These are phyloP conservation scores for Drechmeria coniospora DNA, from an alignment of 2,329 filamentous ascomycete species.

Conservation along the genomic window DNA sequence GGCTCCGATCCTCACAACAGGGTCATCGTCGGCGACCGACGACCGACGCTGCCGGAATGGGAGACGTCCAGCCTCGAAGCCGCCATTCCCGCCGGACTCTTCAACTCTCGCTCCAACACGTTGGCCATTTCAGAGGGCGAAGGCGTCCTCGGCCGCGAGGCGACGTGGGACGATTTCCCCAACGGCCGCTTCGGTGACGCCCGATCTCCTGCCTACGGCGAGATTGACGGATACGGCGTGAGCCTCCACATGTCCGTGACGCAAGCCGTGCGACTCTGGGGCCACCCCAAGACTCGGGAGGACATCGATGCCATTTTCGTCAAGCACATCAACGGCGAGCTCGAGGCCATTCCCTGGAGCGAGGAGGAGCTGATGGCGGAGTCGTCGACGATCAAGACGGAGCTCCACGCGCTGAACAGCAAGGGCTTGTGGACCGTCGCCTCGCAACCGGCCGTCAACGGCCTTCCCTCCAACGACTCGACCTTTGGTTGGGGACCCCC, in stretches of 20 bases:
- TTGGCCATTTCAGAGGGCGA: conserved; percentile 90
- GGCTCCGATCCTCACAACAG: conserved; percentile 79
- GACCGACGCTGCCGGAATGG: conserved; percentile 43
- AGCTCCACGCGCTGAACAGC: conserved; percentile 61
- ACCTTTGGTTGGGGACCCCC: conserved; percentile 89
- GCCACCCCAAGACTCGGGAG: conserved; percentile 48
- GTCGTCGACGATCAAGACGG: conserved; percentile 62
- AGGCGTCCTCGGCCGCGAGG: conserved; percentile 76
- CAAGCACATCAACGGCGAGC: conserved; percentile 62
- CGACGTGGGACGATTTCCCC: conserved; percentile 97
- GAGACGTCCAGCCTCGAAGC: conserved; percentile 67
- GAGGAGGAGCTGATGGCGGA: conserved; percentile 78
- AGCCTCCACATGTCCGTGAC: conserved; percentile 80
- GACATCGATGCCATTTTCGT: conserved; percentile 75
- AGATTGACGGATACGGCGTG: conserved; percentile 97
- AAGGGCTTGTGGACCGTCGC: conserved; percentile 94
- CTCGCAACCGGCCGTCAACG: conserved; percentile 87
- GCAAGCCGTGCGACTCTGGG: conserved; percentile 75
- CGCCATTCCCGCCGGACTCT: conserved; percentile 53
- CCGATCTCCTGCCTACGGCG: conserved; percentile 81
- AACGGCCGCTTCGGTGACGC: conserved; percentile 94
- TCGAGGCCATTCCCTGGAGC: conserved; percentile 81
- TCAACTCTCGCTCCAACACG: conserved; percentile 70
- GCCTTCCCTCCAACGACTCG: conserved; percentile 56
- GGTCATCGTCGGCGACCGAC: conserved; percentile 58